These are phyloP conservation scores for Inonotus hispidus DNA, from an alignment of 1,284 basidiomycete species.

Conservation along the genomic window DNA sequence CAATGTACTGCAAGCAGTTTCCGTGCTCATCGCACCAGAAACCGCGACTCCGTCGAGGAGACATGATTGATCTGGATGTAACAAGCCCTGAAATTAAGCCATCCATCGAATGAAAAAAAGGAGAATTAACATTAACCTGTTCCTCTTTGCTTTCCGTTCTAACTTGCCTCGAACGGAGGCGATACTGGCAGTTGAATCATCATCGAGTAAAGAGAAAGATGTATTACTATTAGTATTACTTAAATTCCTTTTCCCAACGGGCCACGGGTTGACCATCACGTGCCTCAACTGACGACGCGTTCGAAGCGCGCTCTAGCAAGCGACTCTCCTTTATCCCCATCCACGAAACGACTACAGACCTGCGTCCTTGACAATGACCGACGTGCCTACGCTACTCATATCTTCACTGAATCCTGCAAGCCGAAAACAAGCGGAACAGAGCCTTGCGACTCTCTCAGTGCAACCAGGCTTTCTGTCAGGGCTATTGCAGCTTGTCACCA, in stretches of 20 bases:
- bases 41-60: too few species aligned
- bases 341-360: background rate
- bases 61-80: background rate
- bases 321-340: background rate
- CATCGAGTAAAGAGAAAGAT: too few species aligned
- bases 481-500: slow-evolving; percentile 69
- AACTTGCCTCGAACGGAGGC: too few species aligned
- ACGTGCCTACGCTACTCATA: slow-evolving; percentile 60
- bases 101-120: too few species aligned
- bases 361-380: slow-evolving; percentile 33
- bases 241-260: too few species aligned
- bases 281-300: background rate
- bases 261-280: background rate
- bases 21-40: too few species aligned
- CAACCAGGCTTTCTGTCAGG: slow-evolving; percentile 77
- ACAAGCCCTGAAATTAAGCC: too few species aligned
- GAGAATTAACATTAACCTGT: too few species aligned
- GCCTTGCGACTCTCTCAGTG: slow-evolving; percentile 56
- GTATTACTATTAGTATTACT: too few species aligned
- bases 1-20: too few species aligned
- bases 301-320: background rate
- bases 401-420: slow-evolving; percentile 70
- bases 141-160: too few species aligned
- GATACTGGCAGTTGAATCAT: too few species aligned
- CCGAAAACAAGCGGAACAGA: slow-evolving; percentile 77